These are phyloP conservation scores for Aspergillus unguis DNA, from an alignment of 2,329 filamentous ascomycete genomes.

Conservation along the genomic window DNA sequence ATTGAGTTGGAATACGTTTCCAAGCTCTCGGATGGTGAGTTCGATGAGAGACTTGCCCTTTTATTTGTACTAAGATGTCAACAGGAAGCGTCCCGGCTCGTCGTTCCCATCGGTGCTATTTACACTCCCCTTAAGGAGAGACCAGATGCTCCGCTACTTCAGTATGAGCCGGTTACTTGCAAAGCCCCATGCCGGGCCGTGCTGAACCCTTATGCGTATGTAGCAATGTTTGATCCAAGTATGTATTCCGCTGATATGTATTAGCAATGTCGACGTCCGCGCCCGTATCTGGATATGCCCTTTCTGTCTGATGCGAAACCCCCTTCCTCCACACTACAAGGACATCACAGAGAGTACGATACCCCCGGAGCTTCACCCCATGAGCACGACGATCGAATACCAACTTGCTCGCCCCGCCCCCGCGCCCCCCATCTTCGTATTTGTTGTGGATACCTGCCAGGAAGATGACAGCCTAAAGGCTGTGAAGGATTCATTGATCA, in stretches of 20 bases:
- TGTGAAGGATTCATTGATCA: conserved; percentile 64
- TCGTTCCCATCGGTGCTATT: conserved; percentile 91
- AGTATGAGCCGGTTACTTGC: conserved; percentile 96
- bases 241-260: conserved; percentile 22
- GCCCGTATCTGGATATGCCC: conserved; percentile 67
- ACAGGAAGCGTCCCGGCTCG: conserved; percentile 87
- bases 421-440: conserved; percentile 64
- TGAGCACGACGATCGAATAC: conserved; percentile 66
- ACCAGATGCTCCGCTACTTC: conserved; percentile 76
- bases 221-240: neutral
- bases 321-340: conserved; percentile 65
- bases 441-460: conserved; percentile 67
- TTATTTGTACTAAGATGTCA: conserved; percentile 27
- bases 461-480: conserved; percentile 66
- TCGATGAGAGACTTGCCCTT: neutral
- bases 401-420: conserved; percentile 60
- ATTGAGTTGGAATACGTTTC: conserved; percentile 98
- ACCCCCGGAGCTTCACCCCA: conserved; percentile 63
- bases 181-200: conserved; percentile 94
- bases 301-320: conserved; percentile 65
- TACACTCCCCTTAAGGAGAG: conserved; percentile 97
- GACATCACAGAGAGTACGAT: conserved; percentile 65
- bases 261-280: conserved; percentile 62
- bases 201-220: conserved; percentile 93
- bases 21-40: conserved; percentile 90